Percentiles rank a stretch among this genome's conserved stretches.
Conservation (phyloP, 2,329 filamentous ascomycete genomes). For the Trichophyton benhamiae region DNA sequence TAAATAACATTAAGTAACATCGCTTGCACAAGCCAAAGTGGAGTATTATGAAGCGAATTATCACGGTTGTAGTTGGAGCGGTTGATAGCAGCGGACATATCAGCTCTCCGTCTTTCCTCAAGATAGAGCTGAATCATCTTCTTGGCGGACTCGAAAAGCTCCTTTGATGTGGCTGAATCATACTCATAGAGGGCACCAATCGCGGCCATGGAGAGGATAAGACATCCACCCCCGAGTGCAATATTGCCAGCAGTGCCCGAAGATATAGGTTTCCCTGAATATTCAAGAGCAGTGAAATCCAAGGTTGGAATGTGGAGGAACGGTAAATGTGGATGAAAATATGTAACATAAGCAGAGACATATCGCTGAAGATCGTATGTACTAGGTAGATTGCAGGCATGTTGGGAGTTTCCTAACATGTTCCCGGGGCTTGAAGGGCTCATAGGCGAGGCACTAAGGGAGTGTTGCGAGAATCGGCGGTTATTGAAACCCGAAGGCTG, state of each 20-base stretch:
- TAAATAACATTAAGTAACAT: slow-evolving; percentile 96
- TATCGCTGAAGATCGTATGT: slow-evolving; percentile 81
- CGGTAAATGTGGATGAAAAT: slow-evolving; percentile 89
- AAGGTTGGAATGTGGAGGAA: slow-evolving; percentile 86
- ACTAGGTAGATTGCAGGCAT: slow-evolving; percentile 51
- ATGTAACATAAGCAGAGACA: slow-evolving; percentile 77
- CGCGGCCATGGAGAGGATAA: slow-evolving; percentile 80
- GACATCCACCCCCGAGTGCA: slow-evolving; percentile 69
- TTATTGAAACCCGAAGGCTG: slow-evolving; percentile 43
- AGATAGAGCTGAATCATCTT: slow-evolving; percentile 90
- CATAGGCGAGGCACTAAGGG: slow-evolving; percentile 40
- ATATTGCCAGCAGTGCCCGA: slow-evolving; percentile 41
- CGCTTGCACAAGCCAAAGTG: slow-evolving; percentile 88
- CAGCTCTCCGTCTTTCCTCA: slow-evolving; percentile 77
- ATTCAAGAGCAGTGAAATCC: slow-evolving; percentile 70
- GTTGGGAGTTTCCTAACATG: slow-evolving; percentile 15
- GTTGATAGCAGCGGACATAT: slow-evolving; percentile 52
- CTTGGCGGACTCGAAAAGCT: slow-evolving; percentile 85
- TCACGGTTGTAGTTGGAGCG: slow-evolving; percentile 42
- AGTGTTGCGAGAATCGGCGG: slow-evolving; percentile 48
- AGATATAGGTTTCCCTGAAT: slow-evolving; percentile 48
- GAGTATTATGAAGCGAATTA: slow-evolving; percentile 58
- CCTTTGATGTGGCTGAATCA: slow-evolving; percentile 65
- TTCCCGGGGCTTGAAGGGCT: slow-evolving; percentile 24
- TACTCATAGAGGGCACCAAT: slow-evolving; percentile 77